Evolutionary conservation across 176 grass and related monocot genomes (phyloP).

Genomic region (Stipa capillata): DNA sequence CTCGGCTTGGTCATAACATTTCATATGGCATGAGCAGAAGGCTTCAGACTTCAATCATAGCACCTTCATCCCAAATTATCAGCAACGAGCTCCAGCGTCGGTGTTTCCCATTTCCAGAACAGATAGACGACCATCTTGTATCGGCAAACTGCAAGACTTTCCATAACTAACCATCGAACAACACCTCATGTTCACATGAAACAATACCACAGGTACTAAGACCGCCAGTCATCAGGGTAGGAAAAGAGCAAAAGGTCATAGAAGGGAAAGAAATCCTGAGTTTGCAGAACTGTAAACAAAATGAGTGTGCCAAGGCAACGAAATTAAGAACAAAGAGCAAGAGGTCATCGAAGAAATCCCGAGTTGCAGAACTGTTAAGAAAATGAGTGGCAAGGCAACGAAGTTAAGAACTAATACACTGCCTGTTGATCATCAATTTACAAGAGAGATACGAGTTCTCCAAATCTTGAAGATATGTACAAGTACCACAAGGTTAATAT

Average conservation of each 20-base stretch:
- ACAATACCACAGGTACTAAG: neutral
- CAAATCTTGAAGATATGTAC: constrained; percentile 39
- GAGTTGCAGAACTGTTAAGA: neutral
- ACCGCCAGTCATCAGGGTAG: neutral
- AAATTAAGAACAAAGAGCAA: neutral
- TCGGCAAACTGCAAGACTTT: neutral
- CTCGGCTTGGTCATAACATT: neutral
- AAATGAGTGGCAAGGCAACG: neutral
- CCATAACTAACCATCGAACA: neutral
- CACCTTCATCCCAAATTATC: neutral
- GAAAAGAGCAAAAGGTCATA: no score
- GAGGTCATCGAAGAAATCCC: neutral
- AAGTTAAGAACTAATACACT: constrained; percentile 19
- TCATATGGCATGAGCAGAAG: neutral
- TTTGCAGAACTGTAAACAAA: neutral
- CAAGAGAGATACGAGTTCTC: constrained; percentile 20
- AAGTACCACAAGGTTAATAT: constrained; percentile 28
- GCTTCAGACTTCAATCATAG: neutral
- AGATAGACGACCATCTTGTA: neutral
- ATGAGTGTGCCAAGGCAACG: neutral
- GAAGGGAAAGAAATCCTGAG: neutral
- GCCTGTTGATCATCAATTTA: constrained; percentile 31
- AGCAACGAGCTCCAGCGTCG: neutral
- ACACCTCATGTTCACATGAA: neutral
- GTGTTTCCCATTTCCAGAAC: neutral